These are phyloP conservation scores for Pythium rhizo-oryzae DNA, from an alignment of 352 stramenopile genomes.

Conservation along the genomic window DNA sequence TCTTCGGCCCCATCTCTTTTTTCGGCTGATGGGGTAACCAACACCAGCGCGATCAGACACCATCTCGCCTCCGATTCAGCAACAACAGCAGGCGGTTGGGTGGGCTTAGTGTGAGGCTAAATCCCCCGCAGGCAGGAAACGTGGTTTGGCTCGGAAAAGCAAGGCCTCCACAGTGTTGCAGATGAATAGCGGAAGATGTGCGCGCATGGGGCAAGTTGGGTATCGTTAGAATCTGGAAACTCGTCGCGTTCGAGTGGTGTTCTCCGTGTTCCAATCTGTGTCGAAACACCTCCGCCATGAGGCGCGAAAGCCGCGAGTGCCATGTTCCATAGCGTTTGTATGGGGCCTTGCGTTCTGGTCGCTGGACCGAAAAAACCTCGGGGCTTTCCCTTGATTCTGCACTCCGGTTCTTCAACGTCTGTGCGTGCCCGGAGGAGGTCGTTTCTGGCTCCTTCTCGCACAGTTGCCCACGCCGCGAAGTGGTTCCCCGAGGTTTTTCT, in stretches of 20 bases:
- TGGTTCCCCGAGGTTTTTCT: constrained; percentile 37
- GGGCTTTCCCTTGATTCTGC: constrained; percentile 41
- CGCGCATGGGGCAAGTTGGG: background rate
- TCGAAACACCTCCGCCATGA: background rate
- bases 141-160: constrained; percentile 30
- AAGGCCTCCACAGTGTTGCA: background rate
- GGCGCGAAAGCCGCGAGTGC: constrained; percentile 16
- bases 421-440: constrained; percentile 26
- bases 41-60: constrained; percentile 32
- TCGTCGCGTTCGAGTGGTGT: constrained; percentile 21
- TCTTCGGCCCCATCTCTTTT: constrained; percentile 39
- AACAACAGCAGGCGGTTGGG: constrained; percentile 27
- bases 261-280: constrained; percentile 14
- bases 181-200: background rate
- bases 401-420: constrained; percentile 42
- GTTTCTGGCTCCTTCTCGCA: constrained; percentile 41
- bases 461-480: constrained; percentile 31
- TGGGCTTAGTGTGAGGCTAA: constrained; percentile 30
- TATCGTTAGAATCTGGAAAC: constrained; percentile 18
- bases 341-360: constrained; percentile 18
- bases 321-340: constrained; percentile 29
- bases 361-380: constrained; percentile 47
- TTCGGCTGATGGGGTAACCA: constrained; percentile 38
- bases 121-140: constrained; percentile 22
- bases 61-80: constrained; percentile 37